These are phyloP conservation scores for Medicago lupulina DNA, from an alignment of 306 rosid genomes.

Conservation along the genomic window DNA sequence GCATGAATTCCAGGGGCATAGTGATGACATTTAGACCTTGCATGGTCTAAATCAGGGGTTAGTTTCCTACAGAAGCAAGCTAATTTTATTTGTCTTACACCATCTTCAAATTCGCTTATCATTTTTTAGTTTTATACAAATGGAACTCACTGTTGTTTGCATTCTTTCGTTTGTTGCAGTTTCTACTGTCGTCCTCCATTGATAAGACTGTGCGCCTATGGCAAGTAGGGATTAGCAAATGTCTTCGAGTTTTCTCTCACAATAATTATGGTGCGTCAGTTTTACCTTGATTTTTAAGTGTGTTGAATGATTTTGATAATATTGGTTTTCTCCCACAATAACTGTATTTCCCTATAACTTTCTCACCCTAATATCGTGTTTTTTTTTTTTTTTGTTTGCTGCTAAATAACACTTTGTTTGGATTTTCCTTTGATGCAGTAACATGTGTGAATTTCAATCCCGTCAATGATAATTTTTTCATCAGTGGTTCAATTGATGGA, in stretches of 20 bases:
- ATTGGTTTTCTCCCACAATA: slow-evolving; percentile 19
- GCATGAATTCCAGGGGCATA: slow-evolving; percentile 79
- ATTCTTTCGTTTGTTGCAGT: slow-evolving; percentile 51
- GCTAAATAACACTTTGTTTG: slow-evolving; percentile 24
- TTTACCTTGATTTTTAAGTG: slow-evolving; percentile 7
- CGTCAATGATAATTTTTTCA: slow-evolving; percentile 71
- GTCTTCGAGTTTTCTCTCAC: slow-evolving; percentile 74
- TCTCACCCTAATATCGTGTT: background rate
- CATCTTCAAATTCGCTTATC: slow-evolving; percentile 16
- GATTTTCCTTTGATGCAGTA: slow-evolving; percentile 63
- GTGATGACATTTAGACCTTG: slow-evolving; percentile 76
- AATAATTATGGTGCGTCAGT: slow-evolving; percentile 75
- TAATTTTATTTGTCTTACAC: slow-evolving; percentile 15
- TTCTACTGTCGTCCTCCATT: slow-evolving; percentile 80
- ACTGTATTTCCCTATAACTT: slow-evolving; percentile 13
- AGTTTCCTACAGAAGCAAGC: slow-evolving; percentile 48
- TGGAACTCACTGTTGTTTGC: slow-evolving; percentile 33
- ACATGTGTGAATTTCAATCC: slow-evolving; percentile 85
- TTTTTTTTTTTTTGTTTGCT: slow-evolving; percentile 13
- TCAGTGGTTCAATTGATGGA: slow-evolving; percentile 95
- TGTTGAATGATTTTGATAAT: slow-evolving; percentile 32
- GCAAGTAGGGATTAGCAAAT: slow-evolving; percentile 71
- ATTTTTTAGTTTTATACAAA: slow-evolving; percentile 21
- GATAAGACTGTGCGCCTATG: slow-evolving; percentile 89
- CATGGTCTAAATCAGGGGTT: slow-evolving; percentile 87